phyloP scores from a whole-genome alignment of 1,284 basidiomycete genomes.

The Volvariella volvacea region DNA sequence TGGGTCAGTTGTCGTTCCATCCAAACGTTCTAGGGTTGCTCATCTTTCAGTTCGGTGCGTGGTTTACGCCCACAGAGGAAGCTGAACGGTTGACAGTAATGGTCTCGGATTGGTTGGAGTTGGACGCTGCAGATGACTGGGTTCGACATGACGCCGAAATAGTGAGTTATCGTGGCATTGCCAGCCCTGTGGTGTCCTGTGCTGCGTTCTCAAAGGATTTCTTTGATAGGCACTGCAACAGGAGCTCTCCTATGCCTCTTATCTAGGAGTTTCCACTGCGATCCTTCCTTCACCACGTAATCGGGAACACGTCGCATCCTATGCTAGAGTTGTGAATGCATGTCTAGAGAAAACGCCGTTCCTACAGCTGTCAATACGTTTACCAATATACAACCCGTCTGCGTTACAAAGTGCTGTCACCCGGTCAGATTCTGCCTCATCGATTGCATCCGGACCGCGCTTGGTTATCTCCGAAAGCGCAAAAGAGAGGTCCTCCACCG shows the following conservation, averaged over 20 bases:
- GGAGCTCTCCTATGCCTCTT: conserved; percentile 90
- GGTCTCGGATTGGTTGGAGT: conserved; percentile 90
- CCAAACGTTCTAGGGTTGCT: too few species aligned
- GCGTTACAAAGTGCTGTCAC: conserved; percentile 25
- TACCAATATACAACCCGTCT: conserved; percentile 78
- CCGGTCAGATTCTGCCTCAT: conserved; percentile 16
- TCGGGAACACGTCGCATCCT: conserved; percentile 80
- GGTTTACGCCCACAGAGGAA: conserved; percentile 58
- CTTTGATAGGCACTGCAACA: conserved; percentile 77
- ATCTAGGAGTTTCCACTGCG: conserved; percentile 80
- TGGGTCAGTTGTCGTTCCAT: conserved; percentile 76
- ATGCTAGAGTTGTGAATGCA: conserved; percentile 84
- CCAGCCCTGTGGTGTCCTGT: conserved; percentile 7
- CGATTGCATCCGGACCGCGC: conserved; percentile 20
- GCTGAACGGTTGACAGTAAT: conserved; percentile 73
- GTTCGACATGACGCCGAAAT: conserved; percentile 95
- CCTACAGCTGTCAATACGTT: conserved; percentile 73
- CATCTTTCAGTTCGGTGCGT: background rate
- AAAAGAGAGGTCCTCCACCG: conserved; percentile 19
- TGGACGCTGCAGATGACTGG: conserved; percentile 91
- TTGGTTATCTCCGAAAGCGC: conserved; percentile 26
- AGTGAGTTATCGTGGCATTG: conserved; percentile 39
- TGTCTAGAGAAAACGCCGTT: conserved; percentile 67
- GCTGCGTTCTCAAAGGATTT: background rate
- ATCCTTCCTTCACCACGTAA: conserved; percentile 91